Conservation (phyloP, 2,329 filamentous ascomycete genomes). For the Lachnellula willkommii region DNA sequence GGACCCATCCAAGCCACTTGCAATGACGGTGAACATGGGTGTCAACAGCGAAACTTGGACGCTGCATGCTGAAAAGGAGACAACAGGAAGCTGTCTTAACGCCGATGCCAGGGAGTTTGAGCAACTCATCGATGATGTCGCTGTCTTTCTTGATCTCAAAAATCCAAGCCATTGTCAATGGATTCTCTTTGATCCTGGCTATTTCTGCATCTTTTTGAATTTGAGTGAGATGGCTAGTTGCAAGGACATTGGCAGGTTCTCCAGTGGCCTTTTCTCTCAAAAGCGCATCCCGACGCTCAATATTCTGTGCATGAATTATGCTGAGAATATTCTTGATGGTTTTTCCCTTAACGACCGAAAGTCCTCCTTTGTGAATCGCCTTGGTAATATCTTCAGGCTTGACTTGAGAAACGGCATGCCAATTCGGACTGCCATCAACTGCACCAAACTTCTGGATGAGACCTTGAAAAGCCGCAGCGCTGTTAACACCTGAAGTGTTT, state of each 20-base stretch:
- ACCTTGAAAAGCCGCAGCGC: constrained; percentile 60
- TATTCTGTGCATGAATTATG: constrained; percentile 65
- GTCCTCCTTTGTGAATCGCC: constrained; percentile 65
- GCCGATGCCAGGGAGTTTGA: constrained; percentile 48
- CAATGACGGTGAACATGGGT: constrained; percentile 51
- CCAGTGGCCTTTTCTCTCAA: constrained; percentile 37
- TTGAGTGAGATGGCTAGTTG: constrained; percentile 35
- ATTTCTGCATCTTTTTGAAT: constrained; percentile 54
- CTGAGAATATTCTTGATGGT: constrained; percentile 70
- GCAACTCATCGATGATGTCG: constrained; percentile 47
- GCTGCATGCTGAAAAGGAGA: constrained; percentile 49
- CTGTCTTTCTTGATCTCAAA: constrained; percentile 38
- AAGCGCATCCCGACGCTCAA: constrained; percentile 46
- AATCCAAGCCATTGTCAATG: constrained; percentile 53
- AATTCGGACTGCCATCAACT: constrained; percentile 68
- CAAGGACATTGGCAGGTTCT: constrained; percentile 40
- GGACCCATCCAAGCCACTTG: constrained; percentile 52
- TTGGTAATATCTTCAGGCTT: constrained; percentile 56
- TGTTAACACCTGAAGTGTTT: constrained; percentile 45
- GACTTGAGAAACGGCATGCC: constrained; percentile 62
- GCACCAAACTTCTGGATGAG: constrained; percentile 61
- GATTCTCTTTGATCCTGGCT: constrained; percentile 48
- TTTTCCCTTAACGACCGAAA: constrained; percentile 65
- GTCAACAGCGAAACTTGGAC: constrained; percentile 52
- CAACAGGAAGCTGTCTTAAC: constrained; percentile 55